Percentiles rank a stretch among this genome's conserved stretches.
These are phyloP conservation scores for Neonectria hederae DNA, from an alignment of 2,329 filamentous ascomycete genomes.

Conservation along the genomic window DNA sequence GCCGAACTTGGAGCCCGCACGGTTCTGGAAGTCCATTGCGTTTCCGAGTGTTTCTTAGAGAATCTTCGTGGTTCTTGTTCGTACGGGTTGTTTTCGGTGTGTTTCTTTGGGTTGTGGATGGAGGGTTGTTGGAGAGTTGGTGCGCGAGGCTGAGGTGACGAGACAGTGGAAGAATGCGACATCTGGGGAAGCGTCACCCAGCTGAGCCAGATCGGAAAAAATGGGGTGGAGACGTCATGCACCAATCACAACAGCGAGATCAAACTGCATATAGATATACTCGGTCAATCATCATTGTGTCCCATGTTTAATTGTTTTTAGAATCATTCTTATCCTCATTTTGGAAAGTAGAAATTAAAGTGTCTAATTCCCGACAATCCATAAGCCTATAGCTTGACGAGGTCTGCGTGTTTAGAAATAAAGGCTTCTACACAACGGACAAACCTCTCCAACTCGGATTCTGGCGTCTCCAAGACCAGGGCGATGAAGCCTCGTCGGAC, in stretches of 20 bases:
- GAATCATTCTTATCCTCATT: too few relatives aligned
- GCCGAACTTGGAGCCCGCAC: constrained; percentile 96
- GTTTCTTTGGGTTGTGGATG: not conserved
- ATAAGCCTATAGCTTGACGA: constrained; percentile 21
- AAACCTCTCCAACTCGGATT: constrained; percentile 53
- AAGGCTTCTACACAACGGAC: constrained; percentile 50
- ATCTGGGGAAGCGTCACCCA: constrained; percentile 25
- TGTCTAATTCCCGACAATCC: not conserved
- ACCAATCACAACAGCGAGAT: constrained; percentile 31
- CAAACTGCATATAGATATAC: not conserved
- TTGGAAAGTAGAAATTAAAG: not conserved
- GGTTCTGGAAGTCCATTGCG: constrained; percentile 84
- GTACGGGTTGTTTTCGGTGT: not conserved
- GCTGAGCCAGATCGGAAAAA: constrained; percentile 13
- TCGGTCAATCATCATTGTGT: not conserved
- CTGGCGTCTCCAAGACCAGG: constrained; percentile 51
- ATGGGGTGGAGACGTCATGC: not conserved
- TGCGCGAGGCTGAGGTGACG: constrained; percentile 26
- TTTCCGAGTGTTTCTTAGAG: not conserved
- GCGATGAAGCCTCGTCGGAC: constrained; percentile 53
- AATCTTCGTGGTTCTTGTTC: not conserved
- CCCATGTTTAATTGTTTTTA: not conserved
- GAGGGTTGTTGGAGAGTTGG: not conserved
- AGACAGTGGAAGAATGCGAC: constrained; percentile 9
- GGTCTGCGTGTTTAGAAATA: constrained; percentile 39